Conservation (phyloP, 2,329 filamentous ascomycete genomes). For the Pseudocercospora fuligena region DNA sequence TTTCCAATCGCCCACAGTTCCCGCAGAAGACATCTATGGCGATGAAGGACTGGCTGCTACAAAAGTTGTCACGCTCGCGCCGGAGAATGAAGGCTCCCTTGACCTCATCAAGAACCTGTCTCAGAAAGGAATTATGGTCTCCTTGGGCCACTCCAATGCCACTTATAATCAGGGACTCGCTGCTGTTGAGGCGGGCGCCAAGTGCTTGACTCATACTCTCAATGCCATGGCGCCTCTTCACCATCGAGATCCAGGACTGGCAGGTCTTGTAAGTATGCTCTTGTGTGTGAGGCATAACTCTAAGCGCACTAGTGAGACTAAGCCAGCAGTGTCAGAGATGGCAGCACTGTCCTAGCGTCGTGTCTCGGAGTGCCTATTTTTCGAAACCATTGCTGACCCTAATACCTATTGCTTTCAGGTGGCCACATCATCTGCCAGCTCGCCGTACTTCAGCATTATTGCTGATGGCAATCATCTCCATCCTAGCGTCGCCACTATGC, state of each 20-base stretch:
- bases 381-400: too few species aligned
- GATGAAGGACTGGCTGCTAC: conserved; percentile 45
- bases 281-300: too few species aligned
- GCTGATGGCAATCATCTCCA: conserved; percentile 61
- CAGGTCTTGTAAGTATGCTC: conserved; percentile 43
- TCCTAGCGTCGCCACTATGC: conserved; percentile 54
- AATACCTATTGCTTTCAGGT: conserved; percentile 13
- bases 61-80: conserved; percentile 59
- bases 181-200: conserved; percentile 56
- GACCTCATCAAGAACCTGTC: conserved; percentile 50
- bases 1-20: conserved; percentile 46
- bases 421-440: conserved; percentile 30
- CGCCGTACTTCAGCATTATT: conserved; percentile 59
- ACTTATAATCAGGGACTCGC: conserved; percentile 52
- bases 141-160: conserved; percentile 58
- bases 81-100: conserved; percentile 53
- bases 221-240: conserved; percentile 60
- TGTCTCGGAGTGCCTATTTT: too few species aligned
- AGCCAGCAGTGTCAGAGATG: too few species aligned
- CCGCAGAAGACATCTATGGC: conserved; percentile 53
- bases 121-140: conserved; percentile 50
- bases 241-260: conserved; percentile 58
- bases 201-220: conserved; percentile 58
- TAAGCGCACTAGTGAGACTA: too few species aligned
- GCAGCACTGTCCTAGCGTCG: too few species aligned